Evolutionary conservation across 257 asterid species (phyloP).

Genomic region (Rubia yunnanensis): DNA sequence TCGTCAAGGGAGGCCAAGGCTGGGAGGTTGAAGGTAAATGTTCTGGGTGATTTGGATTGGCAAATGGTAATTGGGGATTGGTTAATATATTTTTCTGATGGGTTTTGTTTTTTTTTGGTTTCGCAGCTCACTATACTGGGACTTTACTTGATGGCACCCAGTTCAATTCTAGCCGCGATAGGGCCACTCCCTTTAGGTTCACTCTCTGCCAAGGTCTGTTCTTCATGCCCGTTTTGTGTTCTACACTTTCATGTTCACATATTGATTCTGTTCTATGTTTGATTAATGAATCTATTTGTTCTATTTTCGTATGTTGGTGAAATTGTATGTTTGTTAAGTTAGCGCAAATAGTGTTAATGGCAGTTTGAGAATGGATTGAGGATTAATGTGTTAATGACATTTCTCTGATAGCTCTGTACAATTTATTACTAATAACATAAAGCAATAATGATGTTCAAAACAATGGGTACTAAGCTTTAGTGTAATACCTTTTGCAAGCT

Average conservation of each 20-base stretch:
- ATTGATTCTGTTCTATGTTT: background rate
- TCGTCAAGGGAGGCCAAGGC: slow-evolving; percentile 39
- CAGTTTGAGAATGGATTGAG: background rate
- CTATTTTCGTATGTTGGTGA: no score
- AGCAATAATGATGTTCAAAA: no score
- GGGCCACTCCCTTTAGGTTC: slow-evolving; percentile 43
- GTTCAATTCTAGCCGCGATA: slow-evolving; percentile 52
- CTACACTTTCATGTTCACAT: background rate
- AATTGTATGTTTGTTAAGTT: no score
- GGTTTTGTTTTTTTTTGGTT: background rate
- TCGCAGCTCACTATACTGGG: slow-evolving; percentile 45
- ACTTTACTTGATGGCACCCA: slow-evolving; percentile 48
- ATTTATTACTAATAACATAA: no score
- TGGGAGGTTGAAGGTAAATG: slow-evolving; percentile 42
- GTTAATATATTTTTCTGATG: background rate
- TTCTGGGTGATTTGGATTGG: background rate
- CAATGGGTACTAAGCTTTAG: no score
- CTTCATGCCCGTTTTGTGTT: background rate
- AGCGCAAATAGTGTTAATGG: background rate
- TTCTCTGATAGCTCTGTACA: no score
- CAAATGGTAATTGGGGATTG: background rate
- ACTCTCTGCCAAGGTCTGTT: slow-evolving; percentile 13
- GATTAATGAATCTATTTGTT: no score
- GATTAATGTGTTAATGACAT: no score
- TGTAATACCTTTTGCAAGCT: no score